Evolutionary conservation across 768 basidiomycete species (phyloP).

Genomic region (Termitomyces eurrhizus): DNA sequence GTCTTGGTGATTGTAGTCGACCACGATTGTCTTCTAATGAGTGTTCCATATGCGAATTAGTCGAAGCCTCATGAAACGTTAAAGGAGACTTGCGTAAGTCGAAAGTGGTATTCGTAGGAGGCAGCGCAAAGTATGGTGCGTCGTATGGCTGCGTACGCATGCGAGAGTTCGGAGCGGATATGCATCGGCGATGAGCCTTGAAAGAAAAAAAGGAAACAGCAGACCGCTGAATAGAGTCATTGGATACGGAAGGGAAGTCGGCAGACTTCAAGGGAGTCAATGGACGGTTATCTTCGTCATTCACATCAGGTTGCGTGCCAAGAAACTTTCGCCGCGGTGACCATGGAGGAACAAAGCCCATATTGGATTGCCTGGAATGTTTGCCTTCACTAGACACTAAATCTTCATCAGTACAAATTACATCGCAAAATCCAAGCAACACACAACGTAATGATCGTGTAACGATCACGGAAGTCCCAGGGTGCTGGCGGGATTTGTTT

Average conservation of each 20-base stretch:
- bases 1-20: constrained; percentile 4
- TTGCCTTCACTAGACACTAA: constrained; percentile 6
- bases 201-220: constrained; percentile 22
- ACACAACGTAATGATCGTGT: constrained; percentile 4
- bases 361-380: constrained; percentile 4
- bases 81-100: constrained; percentile 24
- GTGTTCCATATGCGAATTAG: constrained; percentile 6
- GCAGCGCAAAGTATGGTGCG: constrained; percentile 42
- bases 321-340: constrained; percentile 10
- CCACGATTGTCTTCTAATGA: constrained; percentile 8
- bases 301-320: neutral
- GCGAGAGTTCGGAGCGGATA: constrained; percentile 25
- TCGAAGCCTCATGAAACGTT: constrained; percentile 22
- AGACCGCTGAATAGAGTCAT: constrained; percentile 16
- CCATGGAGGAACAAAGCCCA: constrained; percentile 10
- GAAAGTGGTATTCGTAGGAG: constrained; percentile 26
- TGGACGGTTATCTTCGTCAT: constrained; percentile 11
- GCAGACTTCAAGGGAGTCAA: constrained; percentile 17
- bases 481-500: constrained; percentile 10
- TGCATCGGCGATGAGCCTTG: constrained; percentile 26
- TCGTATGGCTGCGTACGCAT: constrained; percentile 40
- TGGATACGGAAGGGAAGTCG: constrained; percentile 1
- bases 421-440: neutral
- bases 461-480: neutral
- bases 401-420: neutral